Base-by-base conservation (phyloP, 352 stramenopile species). In the Globisporangium middletonii region DNA sequence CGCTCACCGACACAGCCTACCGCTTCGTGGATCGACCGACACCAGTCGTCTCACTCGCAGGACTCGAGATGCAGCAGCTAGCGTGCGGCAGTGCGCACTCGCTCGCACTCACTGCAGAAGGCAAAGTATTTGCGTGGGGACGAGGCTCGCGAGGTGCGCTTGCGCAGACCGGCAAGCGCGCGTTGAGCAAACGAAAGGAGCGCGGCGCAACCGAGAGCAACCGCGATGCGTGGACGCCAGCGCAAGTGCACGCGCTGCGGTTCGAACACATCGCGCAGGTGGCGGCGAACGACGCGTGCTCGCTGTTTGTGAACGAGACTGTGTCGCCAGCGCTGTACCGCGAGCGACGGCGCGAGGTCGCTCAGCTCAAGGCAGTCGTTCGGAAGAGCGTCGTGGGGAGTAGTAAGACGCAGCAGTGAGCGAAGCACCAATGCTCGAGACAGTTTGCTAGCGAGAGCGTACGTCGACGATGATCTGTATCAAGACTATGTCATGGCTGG, bases 71-170 rank as follows among this genome's bases (percentile, higher is more conserved):
- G 51, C 62, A 49, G 38, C 75, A 85, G 37, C 46, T 92, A 44
- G 64, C 62, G 23, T 79, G 73, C 37, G 81, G 79, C 15, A 71
- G 45, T 8, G 69, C 73, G 2, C 81, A 92, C 50, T 79, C 73
- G 6, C 46, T 92, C 15, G 77, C 75, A 26, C 68, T 86, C 15
- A 89, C 77, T 3, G 62, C 57, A 7, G 18, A 62, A 0, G 75
- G 79, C 2, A 69, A 72, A 5, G 75, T 89, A 23, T 88, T 82
- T 38, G 72, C 77, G 8, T 92, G 81, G 81, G 79, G 81, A 15
- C 69, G 72, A 50, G 79, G 79, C 3, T 47, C 51, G 12, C 65
- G 60, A 8, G 81, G 81, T 2, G 75, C 86, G 41, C 62, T 89
- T 3, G 79, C 71, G 0, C 75, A 72, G 19, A 26, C 60, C 23